Evolutionary conservation across 164 flowering plant species (phyloP).

Genomic region (Aristolochia contorta): DNA sequence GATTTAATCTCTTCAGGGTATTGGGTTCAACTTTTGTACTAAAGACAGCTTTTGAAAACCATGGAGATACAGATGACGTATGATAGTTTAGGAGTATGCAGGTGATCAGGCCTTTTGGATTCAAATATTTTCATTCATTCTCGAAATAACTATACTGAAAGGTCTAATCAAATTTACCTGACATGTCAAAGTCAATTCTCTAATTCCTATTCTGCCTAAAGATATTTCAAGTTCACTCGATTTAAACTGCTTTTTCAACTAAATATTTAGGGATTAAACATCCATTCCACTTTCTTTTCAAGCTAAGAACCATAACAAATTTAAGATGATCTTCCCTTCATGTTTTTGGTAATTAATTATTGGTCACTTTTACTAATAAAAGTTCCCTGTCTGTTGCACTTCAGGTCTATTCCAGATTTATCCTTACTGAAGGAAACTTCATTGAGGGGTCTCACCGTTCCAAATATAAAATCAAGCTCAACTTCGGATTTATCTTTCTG

Average conservation of each 20-base stretch:
- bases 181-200: not conserved
- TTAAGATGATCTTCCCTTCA: not conserved
- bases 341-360: not conserved
- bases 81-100: not conserved
- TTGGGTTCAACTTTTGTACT: too few species aligned
- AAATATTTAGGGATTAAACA: not conserved
- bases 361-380: not conserved
- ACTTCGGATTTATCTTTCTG: conserved; percentile 31
- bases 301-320: not conserved
- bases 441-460: conserved; percentile 45
- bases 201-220: not conserved
- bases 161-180: not conserved
- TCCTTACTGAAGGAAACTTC: conserved; percentile 57
- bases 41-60: too few species aligned
- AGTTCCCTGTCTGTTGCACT: conserved; percentile 5
- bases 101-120: not conserved
- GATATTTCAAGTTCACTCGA: not conserved
- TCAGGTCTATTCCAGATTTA: conserved; percentile 82
- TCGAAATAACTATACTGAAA: not conserved
- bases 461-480: conserved; percentile 31
- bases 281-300: not conserved
- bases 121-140: not conserved
- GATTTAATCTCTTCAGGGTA: too few species aligned
- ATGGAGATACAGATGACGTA: not conserved
- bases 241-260: not conserved